Percentiles rank a stretch among this genome's conserved stretches.
Evolutionary conservation across 83 land plant species (phyloP).

Genomic region (Picea mariana): DNA sequence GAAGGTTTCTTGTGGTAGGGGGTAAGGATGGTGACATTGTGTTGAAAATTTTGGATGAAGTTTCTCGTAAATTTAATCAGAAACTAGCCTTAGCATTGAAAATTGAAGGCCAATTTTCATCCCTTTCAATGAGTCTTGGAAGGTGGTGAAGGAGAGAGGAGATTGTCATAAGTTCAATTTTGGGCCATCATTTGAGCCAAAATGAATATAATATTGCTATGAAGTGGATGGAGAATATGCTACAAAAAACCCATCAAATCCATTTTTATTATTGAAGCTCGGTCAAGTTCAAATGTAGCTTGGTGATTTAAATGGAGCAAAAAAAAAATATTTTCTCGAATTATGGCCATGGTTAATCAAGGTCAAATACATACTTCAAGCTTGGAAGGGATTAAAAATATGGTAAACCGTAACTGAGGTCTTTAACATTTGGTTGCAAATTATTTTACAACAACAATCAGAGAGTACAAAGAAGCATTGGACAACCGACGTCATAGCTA

Average conservation of each 20-base stretch:
- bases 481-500: no score
- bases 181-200: slow-evolving; percentile 57
- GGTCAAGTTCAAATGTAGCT: slow-evolving; percentile 86
- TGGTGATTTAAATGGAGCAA: slow-evolving; percentile 81
- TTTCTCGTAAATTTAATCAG: slow-evolving; percentile 34
- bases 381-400: no score
- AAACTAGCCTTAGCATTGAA: not conserved
- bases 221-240: slow-evolving; percentile 44
- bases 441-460: no score
- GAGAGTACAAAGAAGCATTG: no score
- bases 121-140: not conserved
- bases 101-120: not conserved
- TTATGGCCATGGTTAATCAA: slow-evolving; percentile 32
- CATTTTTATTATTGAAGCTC: slow-evolving; percentile 66
- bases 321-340: slow-evolving; percentile 36
- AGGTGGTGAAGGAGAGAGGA: slow-evolving; percentile 64
- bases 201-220: slow-evolving; percentile 71
- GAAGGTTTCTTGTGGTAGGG: not conserved
- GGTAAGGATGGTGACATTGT: not conserved
- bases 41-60: slow-evolving; percentile 22
- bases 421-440: no score
- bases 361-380: slow-evolving; percentile 7
- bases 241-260: slow-evolving; percentile 44
- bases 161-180: slow-evolving; percentile 49
- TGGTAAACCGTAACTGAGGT: no score